Evolutionary conservation across 2,329 filamentous ascomycete genomes (phyloP).

Genomic region (Arthrobotrys conoides): DNA sequence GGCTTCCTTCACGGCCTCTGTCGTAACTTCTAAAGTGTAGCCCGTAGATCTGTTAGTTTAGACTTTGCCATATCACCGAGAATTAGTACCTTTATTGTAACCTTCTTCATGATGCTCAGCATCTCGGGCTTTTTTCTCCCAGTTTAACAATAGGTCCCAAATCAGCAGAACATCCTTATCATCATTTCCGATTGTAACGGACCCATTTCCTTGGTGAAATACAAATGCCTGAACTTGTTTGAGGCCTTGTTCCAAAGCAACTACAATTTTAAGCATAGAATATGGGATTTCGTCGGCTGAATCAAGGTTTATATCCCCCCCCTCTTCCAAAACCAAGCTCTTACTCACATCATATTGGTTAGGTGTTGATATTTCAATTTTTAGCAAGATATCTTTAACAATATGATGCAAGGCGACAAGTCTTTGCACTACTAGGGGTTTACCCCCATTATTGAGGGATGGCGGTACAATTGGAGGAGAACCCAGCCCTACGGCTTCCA

Average conservation of each 20-base stretch:
- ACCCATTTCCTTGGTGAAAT: background rate
- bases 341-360: background rate
- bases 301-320: background rate
- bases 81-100: background rate
- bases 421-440: background rate
- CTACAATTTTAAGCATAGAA: background rate
- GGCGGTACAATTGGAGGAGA: background rate
- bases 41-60: conserved; percentile 65
- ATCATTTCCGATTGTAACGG: background rate
- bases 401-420: background rate
- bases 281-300: background rate
- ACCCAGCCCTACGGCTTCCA: background rate
- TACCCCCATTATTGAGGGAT: background rate
- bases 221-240: background rate
- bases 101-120: conserved; percentile 43
- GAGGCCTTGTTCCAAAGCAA: conserved; percentile 12
- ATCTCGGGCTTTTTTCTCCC: conserved; percentile 59
- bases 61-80: too few relatives aligned
- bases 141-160: conserved; percentile 9
- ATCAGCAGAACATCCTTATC: background rate
- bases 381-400: background rate
- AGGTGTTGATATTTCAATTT: background rate
- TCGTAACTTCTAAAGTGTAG: background rate
- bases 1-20: background rate
- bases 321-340: background rate